Evolutionary conservation across 208 protist species (phyloP), one percentile per base, ranked within the genome.

Genomic region (Wallacemonas sp.): DNA sequence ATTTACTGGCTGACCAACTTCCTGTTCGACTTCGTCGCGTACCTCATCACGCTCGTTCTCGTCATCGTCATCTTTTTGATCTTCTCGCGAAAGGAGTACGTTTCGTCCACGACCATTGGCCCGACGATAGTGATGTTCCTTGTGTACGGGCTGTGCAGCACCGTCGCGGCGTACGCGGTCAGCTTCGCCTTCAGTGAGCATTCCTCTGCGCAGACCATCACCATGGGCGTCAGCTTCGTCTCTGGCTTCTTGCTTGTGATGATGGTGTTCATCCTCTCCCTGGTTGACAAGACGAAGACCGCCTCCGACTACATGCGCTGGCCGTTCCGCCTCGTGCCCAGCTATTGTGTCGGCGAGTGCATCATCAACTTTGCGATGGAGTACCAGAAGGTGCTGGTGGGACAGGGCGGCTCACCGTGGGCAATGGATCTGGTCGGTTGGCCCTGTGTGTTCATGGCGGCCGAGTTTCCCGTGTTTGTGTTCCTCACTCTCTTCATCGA

Each of bases 301-400:
- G 65, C 44, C 11, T 66, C 65, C 23, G 33, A 76, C 12, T 33
- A 60, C 24, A 44, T 81, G n/a, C 67, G 44, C 1, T 81, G 66
- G 67, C 39, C 75, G 1, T 80, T 74, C 65, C 68, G 78, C 30
- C 23, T 81, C 27, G 47, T 85, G 60, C 78, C 78, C 14, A 72
- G 69, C 43, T 85, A 79, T 70, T 78, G 74, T 63, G 54, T 85
- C n/a, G 78, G 78, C 11, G 75, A 85, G 55, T 76, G 70, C 36
- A 77, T 85, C 65, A 66, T 85, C 61, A 74, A 73, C 47, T 33
- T 85, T 36, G 43, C 74, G 2, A 62, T 67, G 47, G n/a, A 77
- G 29, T 32, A 67, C 11, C 41, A 61, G n/a, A 63, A 52, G 52
- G 24, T 48, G 9, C 55, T 74, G 26, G 41, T 55, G 1, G 39